Evolutionary conservation across 2,329 filamentous ascomycete species (phyloP).

Genomic region (Microcyclosporella mali): DNA sequence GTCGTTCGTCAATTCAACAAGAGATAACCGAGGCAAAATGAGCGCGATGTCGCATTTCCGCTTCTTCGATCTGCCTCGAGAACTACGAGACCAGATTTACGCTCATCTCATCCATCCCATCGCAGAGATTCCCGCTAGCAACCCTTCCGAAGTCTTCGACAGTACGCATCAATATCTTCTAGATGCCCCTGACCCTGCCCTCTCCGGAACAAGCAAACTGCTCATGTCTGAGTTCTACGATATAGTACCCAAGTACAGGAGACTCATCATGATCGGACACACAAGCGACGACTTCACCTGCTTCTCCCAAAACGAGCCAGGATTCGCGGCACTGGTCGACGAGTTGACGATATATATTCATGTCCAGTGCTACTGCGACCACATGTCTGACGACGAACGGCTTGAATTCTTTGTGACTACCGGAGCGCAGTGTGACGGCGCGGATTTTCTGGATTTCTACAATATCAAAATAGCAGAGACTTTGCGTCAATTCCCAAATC

Average conservation of each 20-base stretch:
- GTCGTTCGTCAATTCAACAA: too few relatives aligned
- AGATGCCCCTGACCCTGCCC: not conserved
- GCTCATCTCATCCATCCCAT: not conserved
- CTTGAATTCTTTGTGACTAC: not conserved
- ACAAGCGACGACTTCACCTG: not conserved
- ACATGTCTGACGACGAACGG: not conserved
- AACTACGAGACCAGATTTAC: conserved; percentile 1
- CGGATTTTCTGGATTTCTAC: not conserved
- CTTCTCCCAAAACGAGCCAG: not conserved
- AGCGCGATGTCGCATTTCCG: not conserved
- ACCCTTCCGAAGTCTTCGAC: not conserved
- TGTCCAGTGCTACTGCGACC: not conserved
- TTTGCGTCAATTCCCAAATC: not conserved
- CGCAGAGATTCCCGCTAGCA: not conserved
- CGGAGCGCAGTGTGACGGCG: not conserved
- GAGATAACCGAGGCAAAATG: too few relatives aligned
- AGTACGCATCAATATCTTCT: not conserved
- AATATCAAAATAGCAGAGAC: not conserved
- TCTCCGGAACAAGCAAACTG: not conserved
- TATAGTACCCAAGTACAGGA: not conserved
- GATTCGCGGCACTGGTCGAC: not conserved
- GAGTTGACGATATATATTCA: not conserved
- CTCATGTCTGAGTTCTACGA: not conserved
- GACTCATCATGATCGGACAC: not conserved
- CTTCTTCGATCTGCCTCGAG: conserved; percentile 1